Percentiles rank a stretch among this genome's conserved stretches.
Evolutionary conservation across 768 basidiomycete genomes (phyloP).

Genomic region (Russula emetica): DNA sequence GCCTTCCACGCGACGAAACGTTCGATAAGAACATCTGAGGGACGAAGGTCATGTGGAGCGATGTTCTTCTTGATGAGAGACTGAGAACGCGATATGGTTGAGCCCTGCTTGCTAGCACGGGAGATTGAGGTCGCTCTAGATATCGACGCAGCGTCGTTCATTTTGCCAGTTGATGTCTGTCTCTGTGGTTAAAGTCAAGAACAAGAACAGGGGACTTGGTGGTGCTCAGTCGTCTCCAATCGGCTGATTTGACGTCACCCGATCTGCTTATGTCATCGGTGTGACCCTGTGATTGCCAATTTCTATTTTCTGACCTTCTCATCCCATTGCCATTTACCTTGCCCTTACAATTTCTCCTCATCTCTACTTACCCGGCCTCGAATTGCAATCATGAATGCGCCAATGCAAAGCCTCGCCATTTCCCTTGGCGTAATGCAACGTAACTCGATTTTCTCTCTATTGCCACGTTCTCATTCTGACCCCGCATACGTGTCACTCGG

Average conservation of each 20-base stretch:
- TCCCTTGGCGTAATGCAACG: conserved; percentile 93
- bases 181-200: not conserved
- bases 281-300: not conserved
- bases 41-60: conserved; percentile 82
- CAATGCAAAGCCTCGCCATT: conserved; percentile 62
- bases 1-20: conserved; percentile 92
- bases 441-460: conserved; percentile 33
- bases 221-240: not conserved
- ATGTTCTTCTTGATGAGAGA: conserved; percentile 94
- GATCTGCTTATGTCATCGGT: not conserved
- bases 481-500: conserved; percentile 21
- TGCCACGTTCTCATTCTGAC: not conserved
- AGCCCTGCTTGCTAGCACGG: conserved; percentile 57
- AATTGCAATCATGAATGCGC: conserved; percentile 21
- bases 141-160: conserved; percentile 47
- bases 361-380: not conserved
- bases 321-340: not conserved
- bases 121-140: conserved; percentile 74
- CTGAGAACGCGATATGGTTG: conserved; percentile 73
- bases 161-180: conserved; percentile 23
- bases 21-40: conserved; percentile 95
- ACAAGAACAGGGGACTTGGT: not conserved
- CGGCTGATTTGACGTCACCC: not conserved
- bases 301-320: too few species aligned
- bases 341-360: not conserved